These are phyloP conservation scores for Tetrapisispora namnaoensis DNA, from an alignment of 805 yeast species.

Conservation along the genomic window DNA sequence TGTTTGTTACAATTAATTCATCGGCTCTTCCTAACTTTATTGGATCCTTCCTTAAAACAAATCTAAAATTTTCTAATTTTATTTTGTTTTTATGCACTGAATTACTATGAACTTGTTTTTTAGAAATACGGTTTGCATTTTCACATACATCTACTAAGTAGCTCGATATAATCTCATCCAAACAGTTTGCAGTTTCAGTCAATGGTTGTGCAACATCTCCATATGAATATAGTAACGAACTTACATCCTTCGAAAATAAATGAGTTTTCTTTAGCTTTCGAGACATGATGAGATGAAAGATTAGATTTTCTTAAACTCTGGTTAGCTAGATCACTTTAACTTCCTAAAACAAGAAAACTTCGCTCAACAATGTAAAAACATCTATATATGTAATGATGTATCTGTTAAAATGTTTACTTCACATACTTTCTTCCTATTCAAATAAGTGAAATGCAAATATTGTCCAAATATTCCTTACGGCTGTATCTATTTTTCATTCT, in stretches of 20 bases:
- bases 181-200: conserved; percentile 51
- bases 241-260: conserved; percentile 41
- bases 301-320: no score
- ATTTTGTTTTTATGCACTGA: conserved; percentile 46
- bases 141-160: conserved; percentile 54
- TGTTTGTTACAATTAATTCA: conserved; percentile 50
- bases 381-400: no score
- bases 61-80: conserved; percentile 63
- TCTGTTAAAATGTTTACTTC: no score
- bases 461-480: no score
- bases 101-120: conserved; percentile 18
- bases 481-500: no score
- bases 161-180: conserved; percentile 59
- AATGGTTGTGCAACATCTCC: conserved; percentile 66
- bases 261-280: conserved; percentile 34
- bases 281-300: conserved; percentile 15
- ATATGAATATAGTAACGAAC: conserved; percentile 55
- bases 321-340: no score
- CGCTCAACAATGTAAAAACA: no score
- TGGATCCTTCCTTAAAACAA: conserved; percentile 57
- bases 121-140: conserved; percentile 42
- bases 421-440: no score
- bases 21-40: conserved; percentile 60
- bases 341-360: no score
- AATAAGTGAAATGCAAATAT: no score